Percentiles rank a stretch among this genome's conserved stretches.
Conservation (phyloP, 306 rosid genomes). For the Quercus dentata region DNA sequence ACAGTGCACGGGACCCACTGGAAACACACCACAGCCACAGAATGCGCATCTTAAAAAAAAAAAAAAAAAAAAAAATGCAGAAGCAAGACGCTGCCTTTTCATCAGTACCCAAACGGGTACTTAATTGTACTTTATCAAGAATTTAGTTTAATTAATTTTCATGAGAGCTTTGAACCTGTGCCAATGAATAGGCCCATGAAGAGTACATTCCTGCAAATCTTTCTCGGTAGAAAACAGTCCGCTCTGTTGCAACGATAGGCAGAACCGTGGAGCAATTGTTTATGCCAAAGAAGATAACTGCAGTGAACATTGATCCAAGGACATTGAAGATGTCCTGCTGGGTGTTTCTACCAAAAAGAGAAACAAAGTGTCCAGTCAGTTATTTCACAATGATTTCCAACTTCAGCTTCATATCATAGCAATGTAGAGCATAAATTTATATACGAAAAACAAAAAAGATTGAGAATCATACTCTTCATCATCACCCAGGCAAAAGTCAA, state of each 20-base stretch:
- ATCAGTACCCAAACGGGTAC: no score
- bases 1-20: no score
- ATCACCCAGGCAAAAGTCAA: no score
- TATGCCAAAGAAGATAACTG: slow-evolving; percentile 47
- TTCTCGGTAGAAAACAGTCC: slow-evolving; percentile 57
- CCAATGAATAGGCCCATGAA: slow-evolving; percentile 58
- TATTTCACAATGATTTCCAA: neutral
- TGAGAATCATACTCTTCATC: no score
- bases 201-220: slow-evolving; percentile 70
- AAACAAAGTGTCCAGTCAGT: neutral
- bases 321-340: slow-evolving; percentile 54
- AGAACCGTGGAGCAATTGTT: slow-evolving; percentile 55
- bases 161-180: slow-evolving; percentile 46
- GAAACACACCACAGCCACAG: no score
- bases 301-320: slow-evolving; percentile 50
- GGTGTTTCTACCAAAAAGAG: slow-evolving; percentile 28
- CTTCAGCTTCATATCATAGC: neutral
- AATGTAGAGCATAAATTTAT: neutral
- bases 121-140: neutral
- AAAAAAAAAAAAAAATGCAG: no score
- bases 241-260: slow-evolving; percentile 50
- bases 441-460: no score
- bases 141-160: neutral
- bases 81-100: no score
- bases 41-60: no score